These are phyloP conservation scores for Ophiostoma himal-ulmi DNA, from an alignment of 2,329 filamentous ascomycete genomes.

Conservation along the genomic window DNA sequence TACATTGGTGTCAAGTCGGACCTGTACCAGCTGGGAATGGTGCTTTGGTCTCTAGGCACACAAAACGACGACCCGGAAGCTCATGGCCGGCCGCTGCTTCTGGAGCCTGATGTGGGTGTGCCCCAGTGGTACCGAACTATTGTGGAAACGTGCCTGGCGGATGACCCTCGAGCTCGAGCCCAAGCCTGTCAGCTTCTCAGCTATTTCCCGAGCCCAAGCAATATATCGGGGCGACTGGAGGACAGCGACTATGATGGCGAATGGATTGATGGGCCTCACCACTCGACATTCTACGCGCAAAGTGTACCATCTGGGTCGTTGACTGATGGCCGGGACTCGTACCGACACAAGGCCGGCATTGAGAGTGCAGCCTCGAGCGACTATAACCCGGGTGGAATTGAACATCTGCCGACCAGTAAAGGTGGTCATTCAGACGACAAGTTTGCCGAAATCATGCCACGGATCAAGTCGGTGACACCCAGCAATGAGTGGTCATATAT, in stretches of 20 bases:
- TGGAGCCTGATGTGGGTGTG: constrained; percentile 55
- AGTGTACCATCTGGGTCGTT: constrained; percentile 36
- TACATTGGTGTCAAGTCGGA: constrained; percentile 98
- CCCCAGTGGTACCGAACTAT: constrained; percentile 75
- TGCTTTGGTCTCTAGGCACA: constrained; percentile 84
- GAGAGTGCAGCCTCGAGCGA: constrained; percentile 2
- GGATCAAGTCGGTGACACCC: constrained; percentile 39
- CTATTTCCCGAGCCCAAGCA: constrained; percentile 53
- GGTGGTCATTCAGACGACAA: constrained; percentile 37
- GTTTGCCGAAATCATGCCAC: constrained; percentile 32
- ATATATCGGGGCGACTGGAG: constrained; percentile 27
- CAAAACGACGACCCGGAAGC: constrained; percentile 86
- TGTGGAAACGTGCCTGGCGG: constrained; percentile 69
- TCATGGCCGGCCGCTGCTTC: constrained; percentile 62
- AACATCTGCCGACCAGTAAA: constrained; percentile 29
- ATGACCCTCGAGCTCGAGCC: constrained; percentile 64
- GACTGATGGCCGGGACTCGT: constrained; percentile 36
- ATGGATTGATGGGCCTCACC: constrained; percentile 21
- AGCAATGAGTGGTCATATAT: constrained; percentile 42
- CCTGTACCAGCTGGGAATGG: constrained; percentile 93
- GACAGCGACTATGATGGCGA: constrained; percentile 31
- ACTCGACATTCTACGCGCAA: constrained; percentile 25
- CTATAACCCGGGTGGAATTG: background rate
- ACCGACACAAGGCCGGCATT: constrained; percentile 13
- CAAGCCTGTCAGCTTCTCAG: constrained; percentile 67